phyloP scores from a whole-genome alignment of 257 asterid species.

The Solanum lycopersicoides region DNA sequence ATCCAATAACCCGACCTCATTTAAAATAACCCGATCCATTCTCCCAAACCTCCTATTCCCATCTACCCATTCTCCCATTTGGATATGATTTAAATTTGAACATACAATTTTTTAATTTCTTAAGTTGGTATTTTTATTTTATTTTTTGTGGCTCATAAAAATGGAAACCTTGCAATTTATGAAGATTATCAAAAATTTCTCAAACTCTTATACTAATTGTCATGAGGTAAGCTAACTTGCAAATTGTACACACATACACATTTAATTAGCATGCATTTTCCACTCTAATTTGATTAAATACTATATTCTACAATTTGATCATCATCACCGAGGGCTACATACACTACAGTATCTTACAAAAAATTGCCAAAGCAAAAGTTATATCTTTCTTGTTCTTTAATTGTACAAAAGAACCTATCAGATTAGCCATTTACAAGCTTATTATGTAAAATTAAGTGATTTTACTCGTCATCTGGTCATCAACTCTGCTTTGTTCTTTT shows the following conservation, averaged over 20 bases:
- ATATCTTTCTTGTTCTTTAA: background rate
- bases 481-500: background rate
- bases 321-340: background rate
- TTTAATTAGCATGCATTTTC: background rate
- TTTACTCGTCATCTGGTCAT: background rate
- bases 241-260: too few relatives aligned
- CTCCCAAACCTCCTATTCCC: too few relatives aligned
- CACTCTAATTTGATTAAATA: background rate
- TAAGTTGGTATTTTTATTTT: background rate
- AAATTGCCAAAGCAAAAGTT: background rate
- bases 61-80: too few relatives aligned
- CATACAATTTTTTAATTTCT: too few relatives aligned
- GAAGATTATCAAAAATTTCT: background rate
- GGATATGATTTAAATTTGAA: background rate
- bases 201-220: too few relatives aligned
- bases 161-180: background rate
- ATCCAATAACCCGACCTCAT: too few relatives aligned
- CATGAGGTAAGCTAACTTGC: too few relatives aligned
- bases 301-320: background rate
- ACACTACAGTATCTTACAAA: background rate
- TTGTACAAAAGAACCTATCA: background rate
- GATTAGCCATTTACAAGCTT: background rate
- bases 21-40: too few relatives aligned
- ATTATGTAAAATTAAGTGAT: background rate
- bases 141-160: background rate